Evolutionary conservation across 1,139 yeast genomes (phyloP).

Genomic region (Yamadazyma atmosphaerica): DNA sequence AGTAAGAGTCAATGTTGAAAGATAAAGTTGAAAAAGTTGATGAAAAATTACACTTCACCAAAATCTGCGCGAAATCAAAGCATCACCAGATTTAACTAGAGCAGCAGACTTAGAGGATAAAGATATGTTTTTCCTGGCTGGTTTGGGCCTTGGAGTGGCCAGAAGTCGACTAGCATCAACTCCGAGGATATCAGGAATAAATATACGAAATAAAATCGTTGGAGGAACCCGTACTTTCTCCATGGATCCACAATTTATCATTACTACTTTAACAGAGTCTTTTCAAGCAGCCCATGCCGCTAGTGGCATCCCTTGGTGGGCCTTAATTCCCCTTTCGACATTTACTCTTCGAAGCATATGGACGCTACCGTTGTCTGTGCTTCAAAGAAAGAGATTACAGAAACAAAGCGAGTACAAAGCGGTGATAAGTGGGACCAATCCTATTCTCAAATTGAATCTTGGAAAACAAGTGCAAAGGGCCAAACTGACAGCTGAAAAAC

Average conservation of each 20-base stretch:
- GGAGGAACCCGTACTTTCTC: slow-evolving; percentile 10
- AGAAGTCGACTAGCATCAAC: background rate
- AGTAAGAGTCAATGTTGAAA: too few relatives aligned
- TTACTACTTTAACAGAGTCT: slow-evolving; percentile 36
- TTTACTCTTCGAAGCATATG: slow-evolving; percentile 60
- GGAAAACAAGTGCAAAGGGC: slow-evolving; percentile 55
- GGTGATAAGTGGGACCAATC: slow-evolving; percentile 69
- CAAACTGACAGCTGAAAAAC: slow-evolving; percentile 26
- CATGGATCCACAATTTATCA: slow-evolving; percentile 11
- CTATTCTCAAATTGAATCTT: slow-evolving; percentile 68
- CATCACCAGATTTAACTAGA: background rate
- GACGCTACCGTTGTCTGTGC: slow-evolving; percentile 77
- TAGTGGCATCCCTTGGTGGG: slow-evolving; percentile 81
- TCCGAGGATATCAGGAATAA: too few relatives aligned
- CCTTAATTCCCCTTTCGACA: slow-evolving; percentile 73
- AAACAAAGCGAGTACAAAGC: slow-evolving; percentile 73
- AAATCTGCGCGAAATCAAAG: background rate
- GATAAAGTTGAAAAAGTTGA: too few relatives aligned
- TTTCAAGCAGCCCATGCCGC: slow-evolving; percentile 50
- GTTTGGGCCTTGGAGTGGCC: background rate
- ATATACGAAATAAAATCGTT: too few relatives aligned
- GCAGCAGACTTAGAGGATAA: background rate
- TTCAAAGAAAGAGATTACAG: slow-evolving; percentile 67
- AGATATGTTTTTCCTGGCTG: background rate
- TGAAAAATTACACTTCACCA: too few relatives aligned